Percentiles rank a stretch among this genome's conserved stretches.
phyloP scores from a whole-genome alignment of 768 basidiomycete species.

The Amanita fuliginea region DNA sequence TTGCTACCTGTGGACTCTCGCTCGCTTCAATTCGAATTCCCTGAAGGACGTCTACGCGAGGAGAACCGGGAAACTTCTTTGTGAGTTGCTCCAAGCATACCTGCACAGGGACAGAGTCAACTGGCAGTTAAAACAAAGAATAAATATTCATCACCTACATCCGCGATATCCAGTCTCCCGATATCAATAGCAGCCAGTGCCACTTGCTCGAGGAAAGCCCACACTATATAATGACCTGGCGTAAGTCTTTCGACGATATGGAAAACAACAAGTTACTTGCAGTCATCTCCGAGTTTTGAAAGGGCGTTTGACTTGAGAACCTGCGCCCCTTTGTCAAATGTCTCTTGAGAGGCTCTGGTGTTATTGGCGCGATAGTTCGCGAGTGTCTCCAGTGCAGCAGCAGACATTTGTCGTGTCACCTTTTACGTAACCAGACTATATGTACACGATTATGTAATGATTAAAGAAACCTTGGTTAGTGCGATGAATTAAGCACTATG shows the following conservation, averaged over 20 bases:
- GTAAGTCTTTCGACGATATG: not conserved
- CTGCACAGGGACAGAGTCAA: conserved; percentile 25
- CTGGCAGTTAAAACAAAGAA: conserved; percentile 4
- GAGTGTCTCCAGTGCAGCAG: conserved; percentile 38
- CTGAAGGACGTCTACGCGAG: conserved; percentile 65
- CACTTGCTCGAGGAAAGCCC: conserved; percentile 76
- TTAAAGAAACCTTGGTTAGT: not conserved
- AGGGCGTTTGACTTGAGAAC: conserved; percentile 37
- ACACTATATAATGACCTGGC: conserved; percentile 32
- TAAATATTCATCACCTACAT: conserved; percentile 34
- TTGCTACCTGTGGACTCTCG: conserved; percentile 41
- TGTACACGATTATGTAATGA: too few species aligned
- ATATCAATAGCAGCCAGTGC: conserved; percentile 69
- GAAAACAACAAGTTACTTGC: conserved; percentile 19
- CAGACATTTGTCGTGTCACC: conserved; percentile 24
- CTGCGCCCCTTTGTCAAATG: conserved; percentile 39
- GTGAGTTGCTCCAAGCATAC: conserved; percentile 50
- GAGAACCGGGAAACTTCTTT: conserved; percentile 66
- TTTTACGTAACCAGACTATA: not conserved
- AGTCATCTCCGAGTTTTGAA: conserved; percentile 43
- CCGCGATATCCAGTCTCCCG: conserved; percentile 60
- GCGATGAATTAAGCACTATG: not conserved
- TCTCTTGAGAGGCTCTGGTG: conserved; percentile 45
- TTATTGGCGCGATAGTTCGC: conserved; percentile 43
- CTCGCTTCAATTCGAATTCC: conserved; percentile 73